Evolutionary conservation across 208 protist genomes (phyloP), one percentile per base, ranked within the genome.

Genomic region (Crithidia brevicula): DNA sequence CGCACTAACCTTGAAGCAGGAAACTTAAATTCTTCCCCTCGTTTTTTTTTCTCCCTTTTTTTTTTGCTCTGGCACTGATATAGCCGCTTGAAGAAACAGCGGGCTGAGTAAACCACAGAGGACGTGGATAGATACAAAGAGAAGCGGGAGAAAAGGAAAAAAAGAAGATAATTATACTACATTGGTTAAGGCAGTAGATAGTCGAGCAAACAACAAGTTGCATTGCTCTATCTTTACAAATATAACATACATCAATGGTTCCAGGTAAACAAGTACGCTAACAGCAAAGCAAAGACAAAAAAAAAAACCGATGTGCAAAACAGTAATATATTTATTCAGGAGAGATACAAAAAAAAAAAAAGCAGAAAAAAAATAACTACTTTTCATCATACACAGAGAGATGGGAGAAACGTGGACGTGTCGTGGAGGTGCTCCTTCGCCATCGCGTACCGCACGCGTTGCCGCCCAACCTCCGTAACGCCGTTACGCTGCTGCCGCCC

Each of bases 391-490:
- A 1, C 23, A 62, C 56, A 50, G 0, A 76, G 42, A 15, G 23
- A 42, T 5, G 61, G 62, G 30, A 76, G 27, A 34, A 76, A 65
- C 10, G 33, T 23, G 4, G 34, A 5, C 10, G 70, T 70, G n/a
- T 51, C 62, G 1, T 56, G 34, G 42, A 65, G 62, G 31, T 76
- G 70, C 28, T 54, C 16, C 34, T 53, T 49, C 27, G 49, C 38
- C 70, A 70, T 65, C 13, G 46, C 46, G 36, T 65, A 69, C 11
- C 61, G 54, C 8, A 76, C 57, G 13, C 62, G 62, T 34, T 76
- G 70, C 54, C 57, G 61, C 16, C 70, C 70, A 4, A 70, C 62
- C 42, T 76, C 70, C 3, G 61, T 45, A 9, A 74, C 52, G 1
- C 22, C 57, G 38, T 36, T 23, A 28, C 52, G 28, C 52, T 58